Evolutionary conservation across 2,329 filamentous ascomycete species (phyloP), one percentile per base, ranked within the genome.

Genomic region (Colletotrichum incanum): DNA sequence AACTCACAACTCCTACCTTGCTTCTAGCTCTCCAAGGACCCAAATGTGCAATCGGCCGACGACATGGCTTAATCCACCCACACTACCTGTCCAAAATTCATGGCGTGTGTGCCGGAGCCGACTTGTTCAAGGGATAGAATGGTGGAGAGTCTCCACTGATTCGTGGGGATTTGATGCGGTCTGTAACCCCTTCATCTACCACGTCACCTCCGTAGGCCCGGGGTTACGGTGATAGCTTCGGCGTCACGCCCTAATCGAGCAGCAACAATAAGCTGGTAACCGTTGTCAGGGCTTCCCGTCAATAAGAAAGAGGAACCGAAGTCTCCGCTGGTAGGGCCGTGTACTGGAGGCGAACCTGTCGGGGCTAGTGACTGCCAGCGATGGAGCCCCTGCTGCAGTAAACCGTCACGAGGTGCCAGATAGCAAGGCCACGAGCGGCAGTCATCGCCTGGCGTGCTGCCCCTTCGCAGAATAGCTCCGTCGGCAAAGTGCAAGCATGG

Each of bases 271-370:
- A 31, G 4, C 28, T 1, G 39, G 18, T 43, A 3, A 23, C 47
- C 49, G 37, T 37, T 5, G 37, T 34, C 45, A 11, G 12, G 28
- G 23, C 55, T 61, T 61, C 55, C 50, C 68, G 45, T 71, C 64
- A 68, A 72, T 72, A 52, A 58, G 66, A 41, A 50, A 14, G 14
- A 18, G 34, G 12, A 37, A 11, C 50, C 11, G 18, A 34, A 39
- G 37, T 31, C 69, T 68, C 65, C 69, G 65, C 69, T 34, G 52
- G 65, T 69, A 72, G 69, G 69, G 69, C 69, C 58, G 58, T 31
- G 31, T 16, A n/a, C 18, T 52, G 45, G 28, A 43, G 34, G 34
- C 16, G 41, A 23, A 14, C 12, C 34, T 34, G 31, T 31, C 41
- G 58, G 45, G 50, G 65, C 45, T 66, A 55, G 16, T 23, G 65